A percentile compares a stretch with the other conserved stretches of the same genome.
phyloP scores from a whole-genome alignment of 371 early-diverging fungal species.

The Apophysomyces sp. region DNA sequence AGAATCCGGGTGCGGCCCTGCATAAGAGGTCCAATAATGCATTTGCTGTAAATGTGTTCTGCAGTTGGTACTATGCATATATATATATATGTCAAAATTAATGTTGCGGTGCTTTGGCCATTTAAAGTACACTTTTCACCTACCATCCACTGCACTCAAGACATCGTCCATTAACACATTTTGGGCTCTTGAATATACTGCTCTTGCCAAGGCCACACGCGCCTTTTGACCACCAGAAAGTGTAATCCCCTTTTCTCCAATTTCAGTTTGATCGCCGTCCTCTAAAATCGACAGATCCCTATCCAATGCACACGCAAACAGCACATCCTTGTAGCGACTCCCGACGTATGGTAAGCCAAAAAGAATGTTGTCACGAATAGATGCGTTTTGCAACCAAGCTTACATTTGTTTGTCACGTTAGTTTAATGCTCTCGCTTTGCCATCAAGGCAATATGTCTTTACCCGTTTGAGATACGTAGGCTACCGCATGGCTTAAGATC shows the following conservation, averaged over 20 bases:
- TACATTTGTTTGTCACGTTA: conserved; percentile 26
- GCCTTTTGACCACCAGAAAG: conserved; percentile 69
- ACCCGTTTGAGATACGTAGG: conserved; percentile 35
- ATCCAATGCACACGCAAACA: conserved; percentile 49
- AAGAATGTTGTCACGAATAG: conserved; percentile 54
- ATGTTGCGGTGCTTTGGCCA: too few relatives aligned
- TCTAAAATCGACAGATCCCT: conserved; percentile 43
- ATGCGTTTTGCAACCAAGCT: conserved; percentile 75
- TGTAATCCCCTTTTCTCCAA: conserved; percentile 75
- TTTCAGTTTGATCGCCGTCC: conserved; percentile 81
- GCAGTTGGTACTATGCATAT: conserved; percentile 75
- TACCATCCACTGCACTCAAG: conserved; percentile 75
- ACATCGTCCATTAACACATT: conserved; percentile 83
- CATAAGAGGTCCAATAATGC: conserved; percentile 73
- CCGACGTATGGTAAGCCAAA: conserved; percentile 31
- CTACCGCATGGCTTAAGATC: conserved; percentile 27
- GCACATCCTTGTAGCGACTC: conserved; percentile 36
- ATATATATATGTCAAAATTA: not conserved
- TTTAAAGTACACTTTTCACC: too few relatives aligned
- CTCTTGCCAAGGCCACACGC: conserved; percentile 80
- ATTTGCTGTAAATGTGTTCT: conserved; percentile 72
- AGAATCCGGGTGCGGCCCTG: conserved; percentile 78
- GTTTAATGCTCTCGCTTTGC: too few relatives aligned
- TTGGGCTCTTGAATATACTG: conserved; percentile 76
- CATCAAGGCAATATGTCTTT: not conserved